These are phyloP conservation scores for Exophiala sideris DNA, from an alignment of 2,329 filamentous ascomycete species.

Conservation along the genomic window DNA sequence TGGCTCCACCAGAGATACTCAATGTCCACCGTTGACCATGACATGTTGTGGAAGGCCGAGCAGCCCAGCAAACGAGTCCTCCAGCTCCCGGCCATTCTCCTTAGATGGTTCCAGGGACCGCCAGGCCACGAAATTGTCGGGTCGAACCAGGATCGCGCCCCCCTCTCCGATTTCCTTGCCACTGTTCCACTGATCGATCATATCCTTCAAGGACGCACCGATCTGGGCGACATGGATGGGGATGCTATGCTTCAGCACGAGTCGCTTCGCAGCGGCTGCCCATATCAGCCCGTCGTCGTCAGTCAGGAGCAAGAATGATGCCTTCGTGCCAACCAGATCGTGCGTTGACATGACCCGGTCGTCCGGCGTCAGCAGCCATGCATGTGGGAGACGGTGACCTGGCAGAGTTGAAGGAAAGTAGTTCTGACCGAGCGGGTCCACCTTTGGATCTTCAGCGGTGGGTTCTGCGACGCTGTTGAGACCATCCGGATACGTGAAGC, in stretches of 20 bases:
- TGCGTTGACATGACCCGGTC: too few relatives aligned
- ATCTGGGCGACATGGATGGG: background rate
- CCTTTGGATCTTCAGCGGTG: too few relatives aligned
- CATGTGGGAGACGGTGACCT: too few relatives aligned
- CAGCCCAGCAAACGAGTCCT: background rate
- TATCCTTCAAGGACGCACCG: slow-evolving; percentile 4
- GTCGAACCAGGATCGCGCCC: slow-evolving; percentile 30
- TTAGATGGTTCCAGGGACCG: background rate
- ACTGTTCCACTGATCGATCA: slow-evolving; percentile 18
- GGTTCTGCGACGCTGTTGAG: too few relatives aligned
- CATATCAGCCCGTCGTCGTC: background rate
- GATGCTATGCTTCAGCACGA: background rate
- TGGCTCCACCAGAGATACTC: too few relatives aligned
- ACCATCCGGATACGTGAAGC: too few relatives aligned
- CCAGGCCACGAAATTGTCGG: slow-evolving; percentile 32
- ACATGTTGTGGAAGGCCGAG: background rate
- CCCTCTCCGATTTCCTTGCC: slow-evolving; percentile 11
- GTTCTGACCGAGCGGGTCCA: too few relatives aligned
- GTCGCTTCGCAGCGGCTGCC: background rate
- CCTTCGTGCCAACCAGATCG: too few relatives aligned
- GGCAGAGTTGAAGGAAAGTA: too few relatives aligned
- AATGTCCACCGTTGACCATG: too few relatives aligned
- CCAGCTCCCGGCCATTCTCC: background rate
- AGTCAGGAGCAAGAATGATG: too few relatives aligned
- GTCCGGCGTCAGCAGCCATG: too few relatives aligned